These are phyloP conservation scores for Geotrichum fermentans DNA, from an alignment of 1,139 yeast genomes.

Conservation along the genomic window DNA sequence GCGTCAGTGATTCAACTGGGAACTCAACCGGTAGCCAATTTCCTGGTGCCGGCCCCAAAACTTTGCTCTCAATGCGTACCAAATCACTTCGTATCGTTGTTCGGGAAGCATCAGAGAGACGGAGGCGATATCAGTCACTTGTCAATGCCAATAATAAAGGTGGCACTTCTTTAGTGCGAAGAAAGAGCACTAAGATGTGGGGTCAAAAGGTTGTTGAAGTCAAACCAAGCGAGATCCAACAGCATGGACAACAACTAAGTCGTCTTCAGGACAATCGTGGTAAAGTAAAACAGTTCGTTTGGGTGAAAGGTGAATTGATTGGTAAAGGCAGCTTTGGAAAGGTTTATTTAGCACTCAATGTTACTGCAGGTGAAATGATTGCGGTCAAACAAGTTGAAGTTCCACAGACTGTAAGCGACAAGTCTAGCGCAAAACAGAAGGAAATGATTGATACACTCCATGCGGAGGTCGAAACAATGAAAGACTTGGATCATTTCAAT, in stretches of 20 bases:
- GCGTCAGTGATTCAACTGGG: slow-evolving; percentile 4
- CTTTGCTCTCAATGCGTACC: slow-evolving; percentile 40
- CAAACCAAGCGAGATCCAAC: slow-evolving; percentile 62
- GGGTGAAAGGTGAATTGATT: slow-evolving; percentile 96
- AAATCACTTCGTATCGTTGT: slow-evolving; percentile 91
- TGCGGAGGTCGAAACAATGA: slow-evolving; percentile 90
- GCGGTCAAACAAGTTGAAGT: slow-evolving; percentile 94
- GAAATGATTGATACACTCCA: slow-evolving; percentile 79
- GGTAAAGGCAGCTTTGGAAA: slow-evolving; percentile 98
- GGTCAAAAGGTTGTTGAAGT: slow-evolving; percentile 91
- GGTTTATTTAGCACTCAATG: slow-evolving; percentile 86
- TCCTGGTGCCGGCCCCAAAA: neutral
- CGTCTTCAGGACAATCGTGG: slow-evolving; percentile 61
- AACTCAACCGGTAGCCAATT: neutral
- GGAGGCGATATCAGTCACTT: slow-evolving; percentile 40
- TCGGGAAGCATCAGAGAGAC: slow-evolving; percentile 72
- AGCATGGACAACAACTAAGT: slow-evolving; percentile 45
- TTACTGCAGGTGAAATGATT: slow-evolving; percentile 96
- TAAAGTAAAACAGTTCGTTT: slow-evolving; percentile 77
- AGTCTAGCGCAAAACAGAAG: slow-evolving; percentile 41
- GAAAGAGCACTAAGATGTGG: slow-evolving; percentile 95
- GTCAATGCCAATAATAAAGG: slow-evolving; percentile 28
- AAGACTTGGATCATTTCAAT: slow-evolving; percentile 87
- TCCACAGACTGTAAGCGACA: slow-evolving; percentile 47
- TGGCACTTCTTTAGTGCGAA: slow-evolving; percentile 44